A percentile compares a stretch with the other conserved stretches of the same genome.
These are phyloP conservation scores for Paraphoma chrysanthemicola DNA, from an alignment of 2,329 filamentous ascomycete species.

Conservation along the genomic window DNA sequence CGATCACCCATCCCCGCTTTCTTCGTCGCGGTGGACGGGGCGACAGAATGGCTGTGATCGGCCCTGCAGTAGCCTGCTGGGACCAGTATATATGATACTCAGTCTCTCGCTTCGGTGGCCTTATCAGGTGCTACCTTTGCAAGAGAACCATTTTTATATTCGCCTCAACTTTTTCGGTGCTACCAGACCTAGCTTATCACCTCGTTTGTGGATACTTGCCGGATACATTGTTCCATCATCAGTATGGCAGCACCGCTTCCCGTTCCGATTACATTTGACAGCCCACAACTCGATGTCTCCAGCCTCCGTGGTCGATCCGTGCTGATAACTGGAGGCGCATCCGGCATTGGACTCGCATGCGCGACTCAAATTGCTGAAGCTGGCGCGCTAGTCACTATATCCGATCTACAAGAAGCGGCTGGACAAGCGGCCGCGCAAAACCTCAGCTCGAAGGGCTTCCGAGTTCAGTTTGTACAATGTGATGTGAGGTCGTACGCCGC, in stretches of 20 bases:
- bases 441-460: constrained; percentile 19
- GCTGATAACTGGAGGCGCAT: constrained; percentile 34
- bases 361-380: constrained; percentile 22
- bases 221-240: background rate
- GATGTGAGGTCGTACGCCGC: constrained; percentile 40
- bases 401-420: constrained; percentile 24
- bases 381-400: constrained; percentile 34
- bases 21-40: background rate
- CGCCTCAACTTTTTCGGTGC: too few relatives aligned
- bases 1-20: background rate
- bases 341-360: constrained; percentile 35
- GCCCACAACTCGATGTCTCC: constrained; percentile 15
- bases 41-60: background rate
- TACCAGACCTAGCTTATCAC: too few relatives aligned
- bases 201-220: too few relatives aligned
- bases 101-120: too few relatives aligned
- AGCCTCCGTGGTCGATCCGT: constrained; percentile 25
- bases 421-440: constrained; percentile 15
- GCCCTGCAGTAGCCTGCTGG: background rate
- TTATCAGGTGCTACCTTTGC: too few relatives aligned
- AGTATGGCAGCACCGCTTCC: constrained; percentile 1
- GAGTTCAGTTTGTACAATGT: constrained; percentile 37
- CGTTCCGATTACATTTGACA: constrained; percentile 3
- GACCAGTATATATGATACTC: too few relatives aligned
- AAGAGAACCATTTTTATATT: too few relatives aligned